Evolutionary conservation across 2,329 filamentous ascomycete genomes (phyloP).

Genomic region (Trichoderma atrobrunneum): DNA sequence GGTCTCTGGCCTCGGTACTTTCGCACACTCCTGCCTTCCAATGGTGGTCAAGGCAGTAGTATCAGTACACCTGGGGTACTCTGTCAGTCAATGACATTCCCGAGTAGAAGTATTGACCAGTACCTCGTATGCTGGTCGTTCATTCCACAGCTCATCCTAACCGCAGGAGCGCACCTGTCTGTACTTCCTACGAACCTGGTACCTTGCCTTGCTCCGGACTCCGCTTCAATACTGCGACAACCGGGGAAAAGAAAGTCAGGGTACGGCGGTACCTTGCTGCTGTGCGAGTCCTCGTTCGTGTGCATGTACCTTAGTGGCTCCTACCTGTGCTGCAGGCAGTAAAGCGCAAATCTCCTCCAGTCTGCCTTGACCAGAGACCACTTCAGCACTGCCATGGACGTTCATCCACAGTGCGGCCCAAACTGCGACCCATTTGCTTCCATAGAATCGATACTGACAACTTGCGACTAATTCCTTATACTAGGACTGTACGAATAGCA

Average conservation of each 20-base stretch:
- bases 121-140: not conserved
- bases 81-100: not conserved
- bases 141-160: not conserved
- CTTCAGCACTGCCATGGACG: not conserved
- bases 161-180: not conserved
- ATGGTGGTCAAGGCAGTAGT: not conserved
- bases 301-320: too few relatives aligned
- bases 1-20: not conserved
- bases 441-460: not conserved
- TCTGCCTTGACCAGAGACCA: constrained; percentile 8
- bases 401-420: constrained; percentile 3
- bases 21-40: not conserved
- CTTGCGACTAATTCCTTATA: not conserved
- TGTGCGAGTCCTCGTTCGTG: not conserved
- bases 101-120: not conserved
- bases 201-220: not conserved
- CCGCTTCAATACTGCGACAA: not conserved
- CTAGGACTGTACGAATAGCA: not conserved
- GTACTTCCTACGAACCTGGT: not conserved
- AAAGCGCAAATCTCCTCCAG: not conserved
- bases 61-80: not conserved
- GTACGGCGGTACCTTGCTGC: not conserved
- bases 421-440: not conserved
- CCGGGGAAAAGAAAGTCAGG: not conserved
- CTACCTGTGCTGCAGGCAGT: not conserved